A percentile compares a stretch with the other conserved stretches of the same genome.
Conservation (phyloP, 768 basidiomycete species). For the Suillus bovinus region DNA sequence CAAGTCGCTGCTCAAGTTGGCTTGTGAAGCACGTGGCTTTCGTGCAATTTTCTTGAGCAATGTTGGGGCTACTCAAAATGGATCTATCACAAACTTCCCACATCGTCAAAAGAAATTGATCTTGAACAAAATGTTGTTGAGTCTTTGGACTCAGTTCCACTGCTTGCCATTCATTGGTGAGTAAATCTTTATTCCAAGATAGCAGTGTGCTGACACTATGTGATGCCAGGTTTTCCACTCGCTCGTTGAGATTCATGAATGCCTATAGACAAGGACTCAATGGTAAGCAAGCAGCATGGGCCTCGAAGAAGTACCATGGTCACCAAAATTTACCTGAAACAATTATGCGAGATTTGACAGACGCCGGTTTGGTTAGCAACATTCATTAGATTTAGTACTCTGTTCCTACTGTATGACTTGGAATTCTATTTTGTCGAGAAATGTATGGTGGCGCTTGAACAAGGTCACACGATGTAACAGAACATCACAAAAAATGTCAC, state of each 20-base stretch:
- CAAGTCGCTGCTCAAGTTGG: constrained; percentile 33
- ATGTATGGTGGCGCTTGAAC: too few species aligned
- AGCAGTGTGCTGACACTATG: constrained; percentile 1
- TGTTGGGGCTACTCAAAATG: constrained; percentile 38
- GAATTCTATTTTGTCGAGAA: too few species aligned
- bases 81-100: constrained; percentile 26
- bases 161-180: constrained; percentile 1
- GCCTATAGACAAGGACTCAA: constrained; percentile 19
- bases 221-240: constrained; percentile 12
- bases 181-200: not conserved
- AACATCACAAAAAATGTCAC: not conserved
- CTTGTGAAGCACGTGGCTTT: constrained; percentile 26
- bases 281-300: constrained; percentile 22
- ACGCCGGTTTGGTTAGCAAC: not conserved
- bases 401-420: too few species aligned
- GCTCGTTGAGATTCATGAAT: constrained; percentile 19
- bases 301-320: constrained; percentile 19
- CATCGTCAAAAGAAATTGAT: constrained; percentile 32
- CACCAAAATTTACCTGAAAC: constrained; percentile 12
- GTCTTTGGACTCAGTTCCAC: constrained; percentile 29
- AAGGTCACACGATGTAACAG: too few species aligned
- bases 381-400: too few species aligned
- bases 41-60: constrained; percentile 36
- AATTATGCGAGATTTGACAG: not conserved
- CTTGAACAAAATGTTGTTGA: constrained; percentile 32